Base-by-base conservation (phyloP, 371 early-diverging fungal genomes). In the Mucor racemosus region DNA sequence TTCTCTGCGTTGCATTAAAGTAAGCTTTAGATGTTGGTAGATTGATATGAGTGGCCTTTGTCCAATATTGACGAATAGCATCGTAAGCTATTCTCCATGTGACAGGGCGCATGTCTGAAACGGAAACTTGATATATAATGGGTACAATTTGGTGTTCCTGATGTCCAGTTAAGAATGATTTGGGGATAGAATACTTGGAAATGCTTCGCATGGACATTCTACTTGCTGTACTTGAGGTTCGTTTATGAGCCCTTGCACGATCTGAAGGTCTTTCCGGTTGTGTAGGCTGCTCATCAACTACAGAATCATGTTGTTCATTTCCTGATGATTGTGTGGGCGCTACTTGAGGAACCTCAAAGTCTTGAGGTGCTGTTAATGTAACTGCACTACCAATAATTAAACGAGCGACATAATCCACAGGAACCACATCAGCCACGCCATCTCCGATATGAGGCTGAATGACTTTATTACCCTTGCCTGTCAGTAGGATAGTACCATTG, bases 401-500 rank as follows among this genome's bases (percentile, higher is more conserved):
- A 33, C 84, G 76, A 21, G 74, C 81, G 5, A 71, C 75, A 66
- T 73, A 77, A 54, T 88, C 88, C 6, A 88, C 86, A 9, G 88
- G 88, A 33, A 88, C 74, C 39, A 88, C 67, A 69, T 88, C 88
- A 17, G 82, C 77, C 19, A 73, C 58, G n/a, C 58, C 62, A 50
- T 83, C 68, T 35, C 79, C 75, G 41, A 73, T 42, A 39, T 62
- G 74, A 65, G 80, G 42, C 48, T 76, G 78, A 58, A 84, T 79
- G 5, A 66, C 67, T 57, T 67, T 69, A 19, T 64, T 65, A 11
- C 84, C 84, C 38, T 72, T 75, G 11, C 84, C 81, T n/a, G 73
- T 74, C 8, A 79, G 67, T 11, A 76, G 64, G 39, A 79, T 69
- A 15, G 71, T 63, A 9, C 82, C 82, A 50, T 86, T 86, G 6